These are phyloP conservation scores for Leccinellum rugosiceps DNA, from an alignment of 768 basidiomycete species.

Conservation along the genomic window DNA sequence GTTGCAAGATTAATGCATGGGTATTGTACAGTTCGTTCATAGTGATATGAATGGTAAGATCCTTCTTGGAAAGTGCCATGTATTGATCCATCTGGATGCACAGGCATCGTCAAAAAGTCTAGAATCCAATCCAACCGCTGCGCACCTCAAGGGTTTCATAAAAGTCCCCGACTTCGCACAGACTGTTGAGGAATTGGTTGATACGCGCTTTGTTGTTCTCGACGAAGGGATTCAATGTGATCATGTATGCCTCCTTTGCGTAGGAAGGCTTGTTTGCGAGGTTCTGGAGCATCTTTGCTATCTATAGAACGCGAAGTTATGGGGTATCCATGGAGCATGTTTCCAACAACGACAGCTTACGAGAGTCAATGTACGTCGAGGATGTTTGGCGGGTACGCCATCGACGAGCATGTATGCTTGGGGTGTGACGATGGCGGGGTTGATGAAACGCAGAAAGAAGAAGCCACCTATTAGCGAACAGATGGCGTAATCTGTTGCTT, in stretches of 20 bases:
- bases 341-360: conserved; percentile 34
- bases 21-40: conserved; percentile 99
- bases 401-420: conserved; percentile 99
- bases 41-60: conserved; percentile 96
- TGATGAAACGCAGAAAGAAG: conserved; percentile 99
- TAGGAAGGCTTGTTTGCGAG: conserved; percentile 98
- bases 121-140: not conserved
- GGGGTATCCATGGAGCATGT: not conserved
- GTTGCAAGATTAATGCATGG: conserved; percentile 91
- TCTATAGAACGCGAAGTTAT: conserved; percentile 44
- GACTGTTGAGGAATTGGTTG: conserved; percentile 92
- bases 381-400: conserved; percentile 96
- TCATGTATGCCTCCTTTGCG: conserved; percentile 98
- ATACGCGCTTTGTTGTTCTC: conserved; percentile 98
- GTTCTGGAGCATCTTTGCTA: conserved; percentile 99
- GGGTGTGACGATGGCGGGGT: conserved; percentile 97
- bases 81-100: conserved; percentile 94
- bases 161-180: conserved; percentile 99
- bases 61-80: conserved; percentile 99
- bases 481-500: conserved; percentile 97
- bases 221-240: conserved; percentile 96
- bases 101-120: not conserved
- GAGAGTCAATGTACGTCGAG: conserved; percentile 91
- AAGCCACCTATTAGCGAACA: conserved; percentile 99
- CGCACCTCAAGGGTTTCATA: conserved; percentile 96